Evolutionary conservation across 2,329 filamentous ascomycete species (phyloP).

Genomic region (Hortaea werneckii): DNA sequence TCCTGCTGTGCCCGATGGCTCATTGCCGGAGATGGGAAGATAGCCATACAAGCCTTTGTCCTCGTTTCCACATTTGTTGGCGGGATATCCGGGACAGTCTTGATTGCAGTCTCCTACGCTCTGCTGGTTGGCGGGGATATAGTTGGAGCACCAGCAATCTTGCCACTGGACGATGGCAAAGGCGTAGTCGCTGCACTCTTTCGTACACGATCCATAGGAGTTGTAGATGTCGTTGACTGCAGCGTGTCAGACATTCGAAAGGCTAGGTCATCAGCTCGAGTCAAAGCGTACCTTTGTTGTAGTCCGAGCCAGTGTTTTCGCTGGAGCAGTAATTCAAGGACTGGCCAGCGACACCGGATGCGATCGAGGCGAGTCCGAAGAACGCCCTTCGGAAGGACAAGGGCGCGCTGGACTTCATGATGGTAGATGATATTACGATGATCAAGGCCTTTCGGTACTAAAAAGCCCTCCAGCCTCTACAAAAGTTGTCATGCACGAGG

Average conservation of each 20-base stretch:
- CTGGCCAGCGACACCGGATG: slow-evolving; percentile 13
- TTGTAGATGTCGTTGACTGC: slow-evolving; percentile 37
- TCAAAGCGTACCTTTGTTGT: slow-evolving; percentile 25
- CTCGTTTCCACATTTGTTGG: slow-evolving; percentile 54
- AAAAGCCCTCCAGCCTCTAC: neutral
- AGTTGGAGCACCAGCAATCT: slow-evolving; percentile 66
- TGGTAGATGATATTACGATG: neutral
- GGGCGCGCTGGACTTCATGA: slow-evolving; percentile 10
- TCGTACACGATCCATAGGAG: slow-evolving; percentile 58
- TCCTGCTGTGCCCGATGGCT: slow-evolving; percentile 49
- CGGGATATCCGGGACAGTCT: slow-evolving; percentile 58
- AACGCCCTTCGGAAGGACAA: slow-evolving; percentile 15
- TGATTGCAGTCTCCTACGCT: slow-evolving; percentile 41
- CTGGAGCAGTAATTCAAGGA: slow-evolving; percentile 35
- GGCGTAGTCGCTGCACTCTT: slow-evolving; percentile 52
- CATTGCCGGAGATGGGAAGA: slow-evolving; percentile 39
- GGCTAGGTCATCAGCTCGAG: neutral
- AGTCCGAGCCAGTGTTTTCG: slow-evolving; percentile 32
- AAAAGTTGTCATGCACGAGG: neutral
- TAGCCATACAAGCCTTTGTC: slow-evolving; percentile 52
- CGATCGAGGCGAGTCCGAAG: slow-evolving; percentile 6
- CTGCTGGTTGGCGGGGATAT: slow-evolving; percentile 42
- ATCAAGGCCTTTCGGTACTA: neutral
- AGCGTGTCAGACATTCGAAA: slow-evolving; percentile 1
- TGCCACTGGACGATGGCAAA: slow-evolving; percentile 58